These are phyloP conservation scores for Psidium guajava DNA, from an alignment of 345 rosid species.

Conservation along the genomic window DNA sequence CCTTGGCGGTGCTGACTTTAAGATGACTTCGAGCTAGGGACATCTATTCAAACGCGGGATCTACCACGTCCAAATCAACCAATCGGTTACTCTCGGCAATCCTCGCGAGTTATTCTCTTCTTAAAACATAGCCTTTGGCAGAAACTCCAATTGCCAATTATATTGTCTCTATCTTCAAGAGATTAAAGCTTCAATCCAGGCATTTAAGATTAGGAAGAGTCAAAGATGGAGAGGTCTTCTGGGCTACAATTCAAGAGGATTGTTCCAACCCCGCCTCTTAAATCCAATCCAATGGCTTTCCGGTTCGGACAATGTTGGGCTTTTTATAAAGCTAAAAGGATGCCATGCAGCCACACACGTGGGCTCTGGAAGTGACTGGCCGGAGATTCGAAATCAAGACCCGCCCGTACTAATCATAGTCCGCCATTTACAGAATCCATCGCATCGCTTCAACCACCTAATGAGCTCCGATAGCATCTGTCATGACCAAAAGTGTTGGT, in stretches of 20 bases:
- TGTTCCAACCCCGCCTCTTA: neutral
- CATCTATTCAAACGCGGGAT: neutral
- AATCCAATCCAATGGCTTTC: neutral
- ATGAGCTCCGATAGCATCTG: neutral
- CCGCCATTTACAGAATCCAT: neutral
- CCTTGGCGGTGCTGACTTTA: neutral
- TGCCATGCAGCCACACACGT: neutral
- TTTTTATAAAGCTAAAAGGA: neutral
- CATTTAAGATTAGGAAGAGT: neutral
- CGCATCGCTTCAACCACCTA: neutral
- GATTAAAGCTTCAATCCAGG: neutral
- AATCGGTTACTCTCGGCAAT: neutral
- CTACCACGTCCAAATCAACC: neutral
- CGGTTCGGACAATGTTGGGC: neutral
- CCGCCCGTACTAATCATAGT: neutral
- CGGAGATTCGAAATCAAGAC: neutral
- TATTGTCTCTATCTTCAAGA: neutral
- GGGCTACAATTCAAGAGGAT: neutral
- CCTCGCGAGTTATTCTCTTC: neutral
- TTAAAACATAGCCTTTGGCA: neutral
- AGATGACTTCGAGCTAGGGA: neutral
- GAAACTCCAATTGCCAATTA: neutral
- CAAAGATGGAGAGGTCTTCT: neutral
- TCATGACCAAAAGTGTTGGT: neutral
- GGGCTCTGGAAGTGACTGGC: neutral